Evolutionary conservation across 129 eudicot genomes (phyloP).

Genomic region (Glebionis coronaria): DNA sequence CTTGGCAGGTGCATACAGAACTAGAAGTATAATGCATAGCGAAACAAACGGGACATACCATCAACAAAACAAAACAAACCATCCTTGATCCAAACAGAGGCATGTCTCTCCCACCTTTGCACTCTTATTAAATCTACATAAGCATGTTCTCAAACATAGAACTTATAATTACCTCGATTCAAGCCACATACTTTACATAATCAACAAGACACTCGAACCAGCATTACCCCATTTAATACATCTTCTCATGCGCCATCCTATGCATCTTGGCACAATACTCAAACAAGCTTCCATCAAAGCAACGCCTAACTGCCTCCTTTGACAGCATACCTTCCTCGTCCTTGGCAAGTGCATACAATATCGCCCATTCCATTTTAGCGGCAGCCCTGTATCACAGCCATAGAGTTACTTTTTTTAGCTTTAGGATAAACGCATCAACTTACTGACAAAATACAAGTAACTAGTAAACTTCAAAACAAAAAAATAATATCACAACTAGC

Average conservation of each 20-base stretch:
- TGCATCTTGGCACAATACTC: slow-evolving; percentile 55
- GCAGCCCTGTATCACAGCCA: slow-evolving; percentile 38
- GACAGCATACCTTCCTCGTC: slow-evolving; percentile 60
- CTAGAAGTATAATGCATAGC: not conserved
- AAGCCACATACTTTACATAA: slow-evolving; percentile 1
- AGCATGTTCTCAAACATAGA: not conserved
- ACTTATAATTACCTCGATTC: slow-evolving; percentile 44
- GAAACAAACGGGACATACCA: not conserved
- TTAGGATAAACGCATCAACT: no score
- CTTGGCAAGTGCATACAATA: slow-evolving; percentile 46
- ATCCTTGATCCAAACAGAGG: not conserved
- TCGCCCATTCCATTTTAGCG: slow-evolving; percentile 48
- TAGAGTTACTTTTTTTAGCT: not conserved
- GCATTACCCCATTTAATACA: slow-evolving; percentile 9
- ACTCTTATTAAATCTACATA: not conserved
- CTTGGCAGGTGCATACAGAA: not conserved
- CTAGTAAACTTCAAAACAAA: no score
- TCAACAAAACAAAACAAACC: not conserved
- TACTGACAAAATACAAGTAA: no score
- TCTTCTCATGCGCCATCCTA: slow-evolving; percentile 30
- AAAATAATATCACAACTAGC: no score
- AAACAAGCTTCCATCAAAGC: slow-evolving; percentile 64
- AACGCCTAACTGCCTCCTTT: slow-evolving; percentile 62
- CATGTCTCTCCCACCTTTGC: not conserved
- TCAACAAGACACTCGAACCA: not conserved